Base-by-base conservation (phyloP, 2,329 filamentous ascomycete genomes). In the Purpureocillium lavendulum region DNA sequence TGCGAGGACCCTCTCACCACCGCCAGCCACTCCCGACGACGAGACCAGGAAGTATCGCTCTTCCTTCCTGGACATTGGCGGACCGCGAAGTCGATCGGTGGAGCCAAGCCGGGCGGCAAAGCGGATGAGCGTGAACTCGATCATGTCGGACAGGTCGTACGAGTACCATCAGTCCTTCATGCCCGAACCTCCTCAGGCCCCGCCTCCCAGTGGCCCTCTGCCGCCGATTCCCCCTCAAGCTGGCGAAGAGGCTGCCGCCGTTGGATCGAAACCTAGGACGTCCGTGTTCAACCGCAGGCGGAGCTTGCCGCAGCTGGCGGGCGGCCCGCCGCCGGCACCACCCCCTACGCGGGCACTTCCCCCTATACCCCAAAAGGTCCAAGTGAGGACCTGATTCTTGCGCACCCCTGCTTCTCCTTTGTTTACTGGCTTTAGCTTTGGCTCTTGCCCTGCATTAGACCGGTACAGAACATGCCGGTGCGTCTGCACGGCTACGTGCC, bases 291-390 rank as follows among this genome's bases (percentile, higher is more conserved):
- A 61, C 38, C 61, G 70, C 18, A 62, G 66, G 40, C 75, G 72
- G 40, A 75, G 72, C 54, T 66, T 75, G 65, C 66, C 71, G 6
- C 69, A 73, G 18, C 58, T 57, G 30, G 58, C 57, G 1, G 65
- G 70, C 11, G 70, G 69, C 1, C 72, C 72, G 24, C 73, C 73
- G 2, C 72, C 67, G 13, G 69, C 64, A 12, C 74, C 74, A 7
- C 74, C 74, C 5, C 74, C 74, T 17, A 75, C 61, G 10, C 68
- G 67, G 46, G 72, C 73, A 12, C 61, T 78, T 16, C 74, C 74
- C 14, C 73, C 74, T 0, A 63, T 76, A 30, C 73, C 72, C 4
- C 57, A 50, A 33, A 62, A 58, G 11, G 10, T 40, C 16, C 29
- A 33, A n/a, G 12, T 21, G 3, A 29, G 29, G 16, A 15, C 40